A percentile compares a stretch with the other conserved stretches of the same genome.
Evolutionary conservation across 2,329 filamentous ascomycete genomes (phyloP).

Genomic region (Ceratocystiopsis brevicomis): DNA sequence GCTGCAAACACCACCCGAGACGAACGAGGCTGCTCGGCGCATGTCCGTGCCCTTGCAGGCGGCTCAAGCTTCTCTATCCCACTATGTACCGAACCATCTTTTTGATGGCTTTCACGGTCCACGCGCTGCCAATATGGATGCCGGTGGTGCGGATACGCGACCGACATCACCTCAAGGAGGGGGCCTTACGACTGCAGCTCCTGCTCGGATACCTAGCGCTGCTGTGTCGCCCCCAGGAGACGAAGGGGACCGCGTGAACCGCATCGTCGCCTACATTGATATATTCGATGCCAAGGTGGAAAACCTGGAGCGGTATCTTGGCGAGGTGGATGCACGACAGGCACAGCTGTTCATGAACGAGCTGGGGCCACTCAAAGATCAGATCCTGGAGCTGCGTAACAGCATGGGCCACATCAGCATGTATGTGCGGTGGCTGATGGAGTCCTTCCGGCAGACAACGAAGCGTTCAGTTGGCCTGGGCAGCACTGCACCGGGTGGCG

Average conservation of each 20-base stretch:
- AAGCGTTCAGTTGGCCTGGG: constrained; percentile 5
- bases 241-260: constrained; percentile 16
- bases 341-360: constrained; percentile 43
- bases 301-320: constrained; percentile 35
- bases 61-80: not conserved
- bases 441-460: constrained; percentile 7
- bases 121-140: not conserved
- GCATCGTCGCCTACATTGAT: constrained; percentile 26
- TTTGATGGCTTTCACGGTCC: too few relatives aligned
- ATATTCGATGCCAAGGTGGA: constrained; percentile 37
- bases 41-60: not conserved
- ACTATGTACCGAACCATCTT: too few relatives aligned
- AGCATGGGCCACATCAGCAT: constrained; percentile 38
- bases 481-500: not conserved
- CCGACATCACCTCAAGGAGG: too few relatives aligned
- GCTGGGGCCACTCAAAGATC: constrained; percentile 40
- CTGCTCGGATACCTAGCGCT: not conserved
- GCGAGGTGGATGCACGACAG: constrained; percentile 39
- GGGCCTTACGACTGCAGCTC: not conserved
- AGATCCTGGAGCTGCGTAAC: constrained; percentile 39
- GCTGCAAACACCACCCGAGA: not conserved
- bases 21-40: too few relatives aligned
- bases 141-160: not conserved
- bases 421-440: constrained; percentile 40
- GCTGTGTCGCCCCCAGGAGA: constrained; percentile 4